A percentile compares a stretch with the other conserved stretches of the same genome.
phyloP scores from a whole-genome alignment of 140 eudicot genomes.

The Anethum foeniculum region DNA sequence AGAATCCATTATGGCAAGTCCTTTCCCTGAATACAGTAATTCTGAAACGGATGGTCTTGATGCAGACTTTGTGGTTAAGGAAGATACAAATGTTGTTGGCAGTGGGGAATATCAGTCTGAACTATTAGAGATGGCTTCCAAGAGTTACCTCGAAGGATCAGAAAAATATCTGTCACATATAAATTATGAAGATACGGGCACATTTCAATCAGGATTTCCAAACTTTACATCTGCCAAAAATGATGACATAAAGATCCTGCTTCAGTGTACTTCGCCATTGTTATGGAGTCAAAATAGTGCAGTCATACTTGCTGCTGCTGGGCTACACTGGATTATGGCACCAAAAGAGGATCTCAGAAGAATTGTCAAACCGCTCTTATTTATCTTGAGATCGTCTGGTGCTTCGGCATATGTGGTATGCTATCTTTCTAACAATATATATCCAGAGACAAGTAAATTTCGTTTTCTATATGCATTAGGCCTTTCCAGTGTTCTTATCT shows the following conservation, averaged over 20 bases:
- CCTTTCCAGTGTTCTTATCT: background rate
- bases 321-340: constrained; percentile 98
- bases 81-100: constrained; percentile 15
- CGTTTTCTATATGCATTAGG: background rate
- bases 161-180: constrained; percentile 63
- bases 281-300: constrained; percentile 98
- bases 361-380: constrained; percentile 85
- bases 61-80: constrained; percentile 22
- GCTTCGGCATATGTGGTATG: constrained; percentile 89
- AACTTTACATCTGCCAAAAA: constrained; percentile 56
- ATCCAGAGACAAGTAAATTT: background rate
- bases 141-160: constrained; percentile 83
- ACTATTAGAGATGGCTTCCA: constrained; percentile 46
- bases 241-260: constrained; percentile 71
- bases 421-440: background rate
- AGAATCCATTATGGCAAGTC: constrained; percentile 71
- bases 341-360: constrained; percentile 63
- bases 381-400: constrained; percentile 76
- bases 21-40: constrained; percentile 21
- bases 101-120: constrained; percentile 30
- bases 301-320: constrained; percentile 94
- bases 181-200: constrained; percentile 24
- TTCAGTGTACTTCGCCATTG: constrained; percentile 87
- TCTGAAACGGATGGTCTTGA: constrained; percentile 37
- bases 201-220: constrained; percentile 28